phyloP scores from a whole-genome alignment of 352 stramenopile species.

The Elongisporangium prolatum region DNA sequence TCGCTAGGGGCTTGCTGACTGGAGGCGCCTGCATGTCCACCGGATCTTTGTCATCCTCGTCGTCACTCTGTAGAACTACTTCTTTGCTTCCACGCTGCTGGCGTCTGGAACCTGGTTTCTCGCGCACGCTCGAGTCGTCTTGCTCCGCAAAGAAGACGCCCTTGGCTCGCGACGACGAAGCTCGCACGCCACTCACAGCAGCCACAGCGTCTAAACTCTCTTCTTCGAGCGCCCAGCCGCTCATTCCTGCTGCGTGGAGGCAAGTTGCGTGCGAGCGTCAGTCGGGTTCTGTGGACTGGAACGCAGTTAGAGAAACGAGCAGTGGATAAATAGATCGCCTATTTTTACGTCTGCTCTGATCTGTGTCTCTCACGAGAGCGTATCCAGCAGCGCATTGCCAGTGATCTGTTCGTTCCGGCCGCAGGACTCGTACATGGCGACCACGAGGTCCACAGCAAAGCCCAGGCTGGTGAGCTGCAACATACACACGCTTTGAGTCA shows the following conservation, averaged over 20 bases:
- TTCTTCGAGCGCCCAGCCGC: slow-evolving; percentile 4
- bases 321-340: background rate
- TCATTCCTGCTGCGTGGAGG: background rate
- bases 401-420: slow-evolving; percentile 44
- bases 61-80: slow-evolving; percentile 2
- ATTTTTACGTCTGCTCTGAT: background rate
- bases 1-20: background rate
- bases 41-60: background rate
- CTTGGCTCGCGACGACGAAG: slow-evolving; percentile 7
- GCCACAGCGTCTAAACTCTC: background rate
- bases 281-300: background rate
- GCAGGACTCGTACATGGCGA: slow-evolving; percentile 58
- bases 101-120: background rate
- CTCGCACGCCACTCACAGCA: background rate
- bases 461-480: slow-evolving; percentile 54
- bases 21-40: background rate
- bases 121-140: background rate
- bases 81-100: slow-evolving; percentile 4
- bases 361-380: slow-evolving; percentile 17
- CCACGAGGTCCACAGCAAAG: slow-evolving; percentile 45
- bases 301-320: too few relatives aligned
- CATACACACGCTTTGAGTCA: slow-evolving; percentile 1
- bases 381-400: slow-evolving; percentile 53
- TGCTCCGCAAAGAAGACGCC: slow-evolving; percentile 24
- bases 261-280: background rate